Conservation (phyloP, 352 stramenopile species). For the Sclerospora graminicola region DNA sequence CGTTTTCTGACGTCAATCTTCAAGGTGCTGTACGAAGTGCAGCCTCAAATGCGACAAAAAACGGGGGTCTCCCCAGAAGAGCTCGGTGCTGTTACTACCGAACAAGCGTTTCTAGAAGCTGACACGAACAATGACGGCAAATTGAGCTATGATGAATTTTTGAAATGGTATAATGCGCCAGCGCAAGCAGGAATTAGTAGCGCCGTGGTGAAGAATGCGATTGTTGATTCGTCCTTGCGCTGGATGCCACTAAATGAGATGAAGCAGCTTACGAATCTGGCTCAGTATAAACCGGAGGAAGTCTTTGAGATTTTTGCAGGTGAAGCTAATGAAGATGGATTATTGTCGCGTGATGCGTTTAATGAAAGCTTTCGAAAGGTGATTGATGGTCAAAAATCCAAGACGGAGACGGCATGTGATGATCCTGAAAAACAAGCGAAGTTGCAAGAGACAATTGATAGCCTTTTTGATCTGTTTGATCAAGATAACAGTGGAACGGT, state of each 20-base stretch:
- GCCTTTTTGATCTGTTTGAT: constrained; percentile 79
- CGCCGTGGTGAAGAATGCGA: constrained; percentile 51
- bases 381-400: constrained; percentile 27
- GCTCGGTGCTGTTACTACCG: constrained; percentile 65
- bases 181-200: constrained; percentile 61
- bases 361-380: constrained; percentile 68
- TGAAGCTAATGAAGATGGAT: constrained; percentile 59
- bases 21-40: constrained; percentile 79
- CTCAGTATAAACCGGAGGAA: constrained; percentile 62
- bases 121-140: constrained; percentile 73
- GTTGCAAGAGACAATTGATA: constrained; percentile 46
- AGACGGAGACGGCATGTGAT: neutral
- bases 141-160: constrained; percentile 82
- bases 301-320: constrained; percentile 83
- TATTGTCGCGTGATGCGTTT: constrained; percentile 66
- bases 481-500: constrained; percentile 56
- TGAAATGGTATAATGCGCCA: constrained; percentile 76
- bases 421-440: constrained; percentile 29
- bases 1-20: constrained; percentile 83
- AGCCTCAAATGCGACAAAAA: constrained; percentile 55
- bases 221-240: constrained; percentile 65
- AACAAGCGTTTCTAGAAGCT: constrained; percentile 80
- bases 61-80: constrained; percentile 63
- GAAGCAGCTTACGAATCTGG: constrained; percentile 73
- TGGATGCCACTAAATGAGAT: constrained; percentile 80